These are phyloP conservation scores for Trifolium pratense DNA, from an alignment of 306 rosid genomes.

Conservation along the genomic window DNA sequence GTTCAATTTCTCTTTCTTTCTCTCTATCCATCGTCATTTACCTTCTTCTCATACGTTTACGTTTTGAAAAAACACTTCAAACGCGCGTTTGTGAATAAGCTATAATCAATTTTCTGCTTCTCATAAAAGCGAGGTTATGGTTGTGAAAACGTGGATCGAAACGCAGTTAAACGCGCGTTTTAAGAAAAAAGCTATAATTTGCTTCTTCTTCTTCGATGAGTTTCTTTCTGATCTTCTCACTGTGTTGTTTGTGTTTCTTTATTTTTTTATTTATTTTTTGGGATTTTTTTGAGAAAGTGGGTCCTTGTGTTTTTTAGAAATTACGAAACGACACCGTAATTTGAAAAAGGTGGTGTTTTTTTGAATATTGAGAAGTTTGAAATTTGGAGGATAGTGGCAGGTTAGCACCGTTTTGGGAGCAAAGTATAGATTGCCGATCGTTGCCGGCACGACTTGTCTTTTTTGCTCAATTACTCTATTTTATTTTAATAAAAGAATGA, in stretches of 20 bases:
- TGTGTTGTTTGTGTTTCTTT: background rate
- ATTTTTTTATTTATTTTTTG: background rate
- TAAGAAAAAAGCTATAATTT: background rate
- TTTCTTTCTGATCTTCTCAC: background rate
- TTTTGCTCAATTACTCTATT: background rate
- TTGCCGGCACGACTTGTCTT: constrained; percentile 58
- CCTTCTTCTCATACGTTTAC: constrained; percentile 38
- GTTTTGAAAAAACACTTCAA: too few species aligned
- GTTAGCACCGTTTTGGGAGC: background rate
- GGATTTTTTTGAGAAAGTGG: background rate
- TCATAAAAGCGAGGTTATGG: too few species aligned
- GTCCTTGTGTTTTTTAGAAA: constrained; percentile 3
- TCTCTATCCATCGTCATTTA: constrained; percentile 99
- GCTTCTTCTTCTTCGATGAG: constrained; percentile 12
- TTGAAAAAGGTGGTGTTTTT: constrained; percentile 42
- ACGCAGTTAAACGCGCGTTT: background rate
- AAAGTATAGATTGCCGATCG: constrained; percentile 27
- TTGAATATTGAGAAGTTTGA: constrained; percentile 9
- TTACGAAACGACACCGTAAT: constrained; percentile 41
- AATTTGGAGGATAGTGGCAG: background rate
- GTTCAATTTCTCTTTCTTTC: constrained; percentile 98
- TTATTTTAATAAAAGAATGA: too few species aligned
- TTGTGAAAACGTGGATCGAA: too few species aligned
- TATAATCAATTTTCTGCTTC: background rate
- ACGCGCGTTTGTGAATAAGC: background rate